A percentile compares a stretch with the other conserved stretches of the same genome.
These are phyloP conservation scores for Lodderomyces pseudojiufengensis DNA, from an alignment of 1,139 yeast species.

Conservation along the genomic window DNA sequence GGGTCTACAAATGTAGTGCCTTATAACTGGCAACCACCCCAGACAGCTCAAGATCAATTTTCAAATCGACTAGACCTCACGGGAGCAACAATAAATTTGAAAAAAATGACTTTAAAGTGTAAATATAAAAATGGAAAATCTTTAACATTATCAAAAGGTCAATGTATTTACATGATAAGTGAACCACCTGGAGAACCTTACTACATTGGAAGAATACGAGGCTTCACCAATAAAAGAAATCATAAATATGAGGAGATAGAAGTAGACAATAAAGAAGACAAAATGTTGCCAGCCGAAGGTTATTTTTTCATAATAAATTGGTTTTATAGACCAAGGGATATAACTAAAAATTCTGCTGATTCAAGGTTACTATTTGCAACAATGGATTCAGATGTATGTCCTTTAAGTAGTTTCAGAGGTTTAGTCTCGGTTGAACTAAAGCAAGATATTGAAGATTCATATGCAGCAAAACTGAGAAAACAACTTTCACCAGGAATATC, in stretches of 20 bases:
- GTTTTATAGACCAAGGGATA: slow-evolving; percentile 89
- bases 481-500: slow-evolving; percentile 8
- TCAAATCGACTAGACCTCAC: slow-evolving; percentile 33
- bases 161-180: slow-evolving; percentile 78
- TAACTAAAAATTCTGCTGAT: slow-evolving; percentile 63
- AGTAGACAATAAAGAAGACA: slow-evolving; percentile 5
- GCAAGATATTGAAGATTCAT: slow-evolving; percentile 54
- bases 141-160: slow-evolving; percentile 45
- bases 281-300: slow-evolving; percentile 38
- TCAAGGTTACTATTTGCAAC: slow-evolving; percentile 79
- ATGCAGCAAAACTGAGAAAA: slow-evolving; percentile 4
- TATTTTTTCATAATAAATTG: slow-evolving; percentile 76
- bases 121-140: slow-evolving; percentile 5
- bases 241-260: not conserved
- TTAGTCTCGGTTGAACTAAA: slow-evolving; percentile 65
- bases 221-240: slow-evolving; percentile 49
- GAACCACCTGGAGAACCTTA: slow-evolving; percentile 97
- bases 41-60: slow-evolving; percentile 30
- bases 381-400: slow-evolving; percentile 83
- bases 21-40: slow-evolving; percentile 41
- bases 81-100: slow-evolving; percentile 34
- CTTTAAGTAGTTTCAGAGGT: slow-evolving; percentile 74
- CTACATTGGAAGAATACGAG: slow-evolving; percentile 81
- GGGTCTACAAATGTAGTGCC: slow-evolving; percentile 19
- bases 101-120: slow-evolving; percentile 31